Conservation (phyloP, 495 filamentous ascomycete genomes). For the Hamigera avellanea region DNA sequence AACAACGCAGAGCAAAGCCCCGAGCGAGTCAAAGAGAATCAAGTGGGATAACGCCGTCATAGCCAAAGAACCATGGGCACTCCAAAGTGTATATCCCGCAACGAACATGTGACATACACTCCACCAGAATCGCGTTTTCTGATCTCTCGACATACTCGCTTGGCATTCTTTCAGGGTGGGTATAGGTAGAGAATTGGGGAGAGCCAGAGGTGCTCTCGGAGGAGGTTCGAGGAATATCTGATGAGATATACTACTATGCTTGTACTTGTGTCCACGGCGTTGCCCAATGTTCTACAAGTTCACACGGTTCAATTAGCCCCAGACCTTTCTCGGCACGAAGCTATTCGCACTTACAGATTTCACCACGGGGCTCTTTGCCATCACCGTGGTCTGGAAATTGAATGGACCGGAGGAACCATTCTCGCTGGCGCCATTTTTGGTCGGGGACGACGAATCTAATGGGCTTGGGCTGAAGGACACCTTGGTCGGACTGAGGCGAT, state of each 20-base stretch:
- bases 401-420: slow-evolving; percentile 50
- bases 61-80: slow-evolving; percentile 74
- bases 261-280: slow-evolving; percentile 92
- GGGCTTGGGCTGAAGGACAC: slow-evolving; percentile 32
- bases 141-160: slow-evolving; percentile 74
- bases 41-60: slow-evolving; percentile 88
- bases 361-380: slow-evolving; percentile 59
- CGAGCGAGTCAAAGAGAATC: slow-evolving; percentile 87
- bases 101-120: slow-evolving; percentile 77
- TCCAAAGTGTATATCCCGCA: slow-evolving; percentile 74
- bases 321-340: no score
- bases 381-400: slow-evolving; percentile 83
- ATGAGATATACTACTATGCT: slow-evolving; percentile 91
- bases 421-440: slow-evolving; percentile 28
- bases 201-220: slow-evolving; percentile 69
- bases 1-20: slow-evolving; percentile 81
- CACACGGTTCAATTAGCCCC: slow-evolving; percentile 8
- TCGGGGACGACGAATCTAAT: slow-evolving; percentile 23
- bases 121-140: slow-evolving; percentile 75
- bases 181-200: slow-evolving; percentile 90
- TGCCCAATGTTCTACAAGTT: slow-evolving; percentile 63
- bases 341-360: slow-evolving; percentile 56
- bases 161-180: slow-evolving; percentile 81
- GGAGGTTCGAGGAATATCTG: slow-evolving; percentile 96
- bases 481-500: slow-evolving; percentile 27